Percentiles rank a stretch among this genome's conserved stretches.
phyloP scores from a whole-genome alignment of 208 protist genomes.

The Vickermania spadyakhi region DNA sequence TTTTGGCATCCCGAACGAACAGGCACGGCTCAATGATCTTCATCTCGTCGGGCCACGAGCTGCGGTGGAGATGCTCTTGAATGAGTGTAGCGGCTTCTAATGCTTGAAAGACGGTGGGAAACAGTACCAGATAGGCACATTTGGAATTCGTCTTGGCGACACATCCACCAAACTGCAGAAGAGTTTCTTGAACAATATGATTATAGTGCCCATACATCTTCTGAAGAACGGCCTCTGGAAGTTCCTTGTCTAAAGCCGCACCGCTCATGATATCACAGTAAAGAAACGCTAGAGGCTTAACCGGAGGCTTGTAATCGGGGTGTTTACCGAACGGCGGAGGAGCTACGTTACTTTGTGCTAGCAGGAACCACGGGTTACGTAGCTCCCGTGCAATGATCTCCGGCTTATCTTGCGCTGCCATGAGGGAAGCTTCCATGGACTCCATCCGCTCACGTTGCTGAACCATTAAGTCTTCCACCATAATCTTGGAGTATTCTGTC shows the following conservation, averaged over 20 bases:
- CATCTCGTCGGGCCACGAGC: conserved; percentile 48
- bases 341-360: conserved; percentile 12
- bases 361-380: conserved; percentile 47
- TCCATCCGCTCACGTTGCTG: conserved; percentile 46
- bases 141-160: conserved; percentile 50
- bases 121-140: conserved; percentile 55
- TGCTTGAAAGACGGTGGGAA: conserved; percentile 23
- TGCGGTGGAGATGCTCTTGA: conserved; percentile 33
- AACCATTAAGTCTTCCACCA: conserved; percentile 47
- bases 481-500: conserved; percentile 29
- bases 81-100: conserved; percentile 58
- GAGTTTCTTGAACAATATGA: conserved; percentile 38
- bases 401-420: conserved; percentile 40
- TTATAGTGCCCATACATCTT: conserved; percentile 60
- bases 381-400: conserved; percentile 13
- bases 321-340: background rate
- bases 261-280: conserved; percentile 35
- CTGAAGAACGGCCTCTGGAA: conserved; percentile 18
- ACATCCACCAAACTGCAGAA: conserved; percentile 34
- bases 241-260: conserved; percentile 11
- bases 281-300: conserved; percentile 25
- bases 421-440: conserved; percentile 39
- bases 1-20: conserved; percentile 36
- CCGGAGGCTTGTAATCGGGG: background rate
- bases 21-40: conserved; percentile 45